Evolutionary conservation across 495 filamentous ascomycete genomes (phyloP).

Genomic region (Hyaloscypha hepaticicola): DNA sequence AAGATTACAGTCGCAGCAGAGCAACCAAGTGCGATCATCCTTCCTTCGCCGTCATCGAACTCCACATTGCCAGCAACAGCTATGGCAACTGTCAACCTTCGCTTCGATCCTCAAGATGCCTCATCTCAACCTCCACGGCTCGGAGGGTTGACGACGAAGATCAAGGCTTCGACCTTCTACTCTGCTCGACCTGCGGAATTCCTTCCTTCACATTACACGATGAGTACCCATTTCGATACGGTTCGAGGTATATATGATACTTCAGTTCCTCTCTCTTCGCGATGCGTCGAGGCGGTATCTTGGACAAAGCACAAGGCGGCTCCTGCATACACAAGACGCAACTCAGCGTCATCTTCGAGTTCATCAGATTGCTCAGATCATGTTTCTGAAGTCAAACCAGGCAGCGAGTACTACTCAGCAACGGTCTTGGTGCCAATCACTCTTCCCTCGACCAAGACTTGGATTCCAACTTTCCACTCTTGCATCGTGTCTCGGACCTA

Average conservation of each 20-base stretch:
- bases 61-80: slow-evolving; percentile 46
- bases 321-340: slow-evolving; percentile 42
- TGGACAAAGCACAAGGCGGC: slow-evolving; percentile 51
- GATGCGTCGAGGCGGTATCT: slow-evolving; percentile 60
- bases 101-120: slow-evolving; percentile 63
- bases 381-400: slow-evolving; percentile 14
- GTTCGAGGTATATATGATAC: slow-evolving; percentile 65
- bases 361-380: slow-evolving; percentile 26
- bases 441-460: slow-evolving; percentile 62
- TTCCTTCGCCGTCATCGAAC: slow-evolving; percentile 46
- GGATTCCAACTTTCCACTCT: slow-evolving; percentile 85
- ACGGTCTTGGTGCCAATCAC: slow-evolving; percentile 70
- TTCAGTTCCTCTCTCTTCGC: slow-evolving; percentile 59
- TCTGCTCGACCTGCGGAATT: slow-evolving; percentile 44
- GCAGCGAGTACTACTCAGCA: slow-evolving; percentile 61
- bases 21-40: slow-evolving; percentile 69
- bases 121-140: slow-evolving; percentile 65
- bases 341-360: slow-evolving; percentile 40
- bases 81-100: slow-evolving; percentile 65
- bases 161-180: slow-evolving; percentile 76
- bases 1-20: slow-evolving; percentile 65
- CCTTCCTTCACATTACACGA: slow-evolving; percentile 58
- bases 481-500: slow-evolving; percentile 84
- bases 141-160: slow-evolving; percentile 62
- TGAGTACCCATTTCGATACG: slow-evolving; percentile 43